Evolutionary conservation across 805 yeast genomes (phyloP).

Genomic region (Debaryomyces tyrocola): DNA sequence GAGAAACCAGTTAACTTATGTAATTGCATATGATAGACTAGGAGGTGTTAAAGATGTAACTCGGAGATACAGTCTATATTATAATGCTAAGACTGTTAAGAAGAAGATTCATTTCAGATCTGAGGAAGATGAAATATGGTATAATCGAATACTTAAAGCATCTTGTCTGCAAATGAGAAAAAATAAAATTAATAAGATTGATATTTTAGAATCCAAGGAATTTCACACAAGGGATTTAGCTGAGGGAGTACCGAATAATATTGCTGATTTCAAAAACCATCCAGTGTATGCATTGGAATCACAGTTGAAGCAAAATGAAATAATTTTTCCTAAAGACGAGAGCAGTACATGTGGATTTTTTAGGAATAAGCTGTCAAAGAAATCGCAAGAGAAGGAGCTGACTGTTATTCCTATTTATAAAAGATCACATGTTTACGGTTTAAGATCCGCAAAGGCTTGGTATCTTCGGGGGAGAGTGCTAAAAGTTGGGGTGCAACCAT

Average conservation of each 20-base stretch:
- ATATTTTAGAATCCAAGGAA: conserved; percentile 59
- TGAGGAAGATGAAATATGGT: conserved; percentile 62
- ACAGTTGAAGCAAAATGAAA: conserved; percentile 71
- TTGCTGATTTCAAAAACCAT: conserved; percentile 82
- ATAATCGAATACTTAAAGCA: conserved; percentile 41
- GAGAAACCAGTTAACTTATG: conserved; percentile 67
- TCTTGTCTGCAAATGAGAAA: conserved; percentile 18
- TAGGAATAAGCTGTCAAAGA: conserved; percentile 43
- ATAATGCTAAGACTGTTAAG: conserved; percentile 72
- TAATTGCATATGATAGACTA: conserved; percentile 67
- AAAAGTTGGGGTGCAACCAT: conserved; percentile 67
- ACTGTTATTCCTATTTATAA: conserved; percentile 61
- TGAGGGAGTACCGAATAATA: conserved; percentile 86
- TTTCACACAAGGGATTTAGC: conserved; percentile 59
- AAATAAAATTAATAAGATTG: conserved; percentile 32
- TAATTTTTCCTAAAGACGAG: conserved; percentile 63
- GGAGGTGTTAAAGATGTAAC: conserved; percentile 81
- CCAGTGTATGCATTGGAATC: conserved; percentile 81
- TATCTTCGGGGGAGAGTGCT: conserved; percentile 75
- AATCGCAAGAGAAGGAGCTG: conserved; percentile 4
- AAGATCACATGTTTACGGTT: conserved; percentile 58
- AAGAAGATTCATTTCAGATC: conserved; percentile 64
- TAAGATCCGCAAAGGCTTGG: conserved; percentile 84
- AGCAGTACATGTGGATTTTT: conserved; percentile 65
- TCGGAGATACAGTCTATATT: conserved; percentile 69